Evolutionary conservation across 1,284 basidiomycete species (phyloP), one percentile per base, ranked within the genome.

Genomic region (Ustilago trichophora): DNA sequence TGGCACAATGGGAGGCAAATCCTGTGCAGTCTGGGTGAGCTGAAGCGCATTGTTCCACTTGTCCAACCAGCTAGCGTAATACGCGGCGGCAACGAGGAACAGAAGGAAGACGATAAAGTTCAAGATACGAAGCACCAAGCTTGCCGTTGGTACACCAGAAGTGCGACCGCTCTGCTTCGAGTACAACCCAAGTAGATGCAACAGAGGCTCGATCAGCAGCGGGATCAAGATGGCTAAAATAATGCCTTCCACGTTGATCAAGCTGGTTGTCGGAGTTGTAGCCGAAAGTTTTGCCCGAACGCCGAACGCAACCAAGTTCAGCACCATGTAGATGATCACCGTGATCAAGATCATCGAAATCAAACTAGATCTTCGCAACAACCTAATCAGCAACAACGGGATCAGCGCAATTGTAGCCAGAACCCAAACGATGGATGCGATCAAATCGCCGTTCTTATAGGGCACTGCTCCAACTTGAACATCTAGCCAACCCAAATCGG

Each of bases 401-500:
- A 73, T 59, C 35, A 73, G 42, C 2, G 53, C 45, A 11, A 71
- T 55, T 12, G 67, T 71, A 8, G 63, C 71, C 8, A 73, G 43
- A 12, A 73, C 51, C 68, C 68, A 73, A 0, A 73, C 64, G 29
- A 72, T 67, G 13, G 35, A 43, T 9, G 72, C 62, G 36, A 71
- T 71, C 24, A 73, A 52, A 33, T 73, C 72, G 4, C 72, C 72
- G 42, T 72, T 72, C 51, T 72, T 73, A 48, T 68, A 73, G 3
- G 72, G 68, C 2, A 73, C 60, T 0, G 36, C 64, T 21, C 72
- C 68, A 22, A 73, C 55, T 27, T 72, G 59, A 4, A 59, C 42
- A 36, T 73, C 72, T 26, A 73, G 49, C 72, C 72, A 73, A 7
- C 68, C 68, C 6, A 73, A 33, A 32, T 73, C 63, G 36, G 72